Conservation (phyloP, 1,284 basidiomycete species). For the Porogramme epimiltina region DNA sequence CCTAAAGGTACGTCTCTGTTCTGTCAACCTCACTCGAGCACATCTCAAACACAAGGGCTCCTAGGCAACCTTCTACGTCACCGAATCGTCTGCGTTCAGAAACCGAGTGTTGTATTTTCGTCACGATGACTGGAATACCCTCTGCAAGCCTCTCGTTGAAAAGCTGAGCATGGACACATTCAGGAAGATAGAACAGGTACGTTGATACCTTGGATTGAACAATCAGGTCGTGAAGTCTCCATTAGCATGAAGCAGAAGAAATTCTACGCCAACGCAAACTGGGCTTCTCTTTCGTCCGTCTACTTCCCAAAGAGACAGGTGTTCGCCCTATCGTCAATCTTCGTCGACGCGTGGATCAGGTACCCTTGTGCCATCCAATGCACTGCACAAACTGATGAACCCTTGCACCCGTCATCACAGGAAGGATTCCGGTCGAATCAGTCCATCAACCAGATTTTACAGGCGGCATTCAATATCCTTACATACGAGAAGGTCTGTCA, state of each 20-base stretch:
- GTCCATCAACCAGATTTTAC: constrained; percentile 88
- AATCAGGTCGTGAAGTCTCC: background rate
- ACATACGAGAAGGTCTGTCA: constrained; percentile 80
- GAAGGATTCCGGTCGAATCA: constrained; percentile 24
- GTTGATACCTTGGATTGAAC: background rate
- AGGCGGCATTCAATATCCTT: constrained; percentile 82
- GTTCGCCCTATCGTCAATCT: constrained; percentile 96
- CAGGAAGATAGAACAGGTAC: constrained; percentile 58
- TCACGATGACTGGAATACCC: constrained; percentile 89
- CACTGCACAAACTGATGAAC: too few species aligned
- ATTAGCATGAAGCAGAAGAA: constrained; percentile 65
- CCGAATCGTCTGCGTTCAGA: constrained; percentile 88
- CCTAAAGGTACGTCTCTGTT: constrained; percentile 73
- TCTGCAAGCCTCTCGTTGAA: constrained; percentile 82
- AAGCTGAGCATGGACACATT: constrained; percentile 72
- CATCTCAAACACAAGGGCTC: too few species aligned
- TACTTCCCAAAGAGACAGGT: constrained; percentile 93
- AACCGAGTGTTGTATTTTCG: constrained; percentile 91
- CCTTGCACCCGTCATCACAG: too few species aligned
- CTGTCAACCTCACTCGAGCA: background rate
- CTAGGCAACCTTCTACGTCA: constrained; percentile 92
- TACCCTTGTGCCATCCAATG: constrained; percentile 22
- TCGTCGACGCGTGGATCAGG: constrained; percentile 54
- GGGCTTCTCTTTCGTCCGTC: constrained; percentile 84
- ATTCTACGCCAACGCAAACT: constrained; percentile 69